Evolutionary conservation across 2,329 filamentous ascomycete genomes (phyloP), one percentile per base, ranked within the genome.

Genomic region (Plectosphaerella sp.): DNA sequence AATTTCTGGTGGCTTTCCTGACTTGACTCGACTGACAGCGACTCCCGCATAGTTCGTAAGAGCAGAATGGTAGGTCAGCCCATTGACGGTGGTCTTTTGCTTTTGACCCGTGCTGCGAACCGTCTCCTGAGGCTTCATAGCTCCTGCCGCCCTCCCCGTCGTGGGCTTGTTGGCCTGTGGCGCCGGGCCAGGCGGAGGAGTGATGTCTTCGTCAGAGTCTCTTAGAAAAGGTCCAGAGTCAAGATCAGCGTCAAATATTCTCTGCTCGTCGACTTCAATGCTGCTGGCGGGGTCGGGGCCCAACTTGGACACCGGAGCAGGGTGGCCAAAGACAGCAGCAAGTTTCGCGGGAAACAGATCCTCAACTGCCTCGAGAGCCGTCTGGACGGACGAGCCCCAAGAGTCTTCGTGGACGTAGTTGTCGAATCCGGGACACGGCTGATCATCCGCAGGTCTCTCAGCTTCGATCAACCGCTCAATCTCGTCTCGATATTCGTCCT

Each of bases 291-390:
- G 68, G 16, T 66, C 58, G 5, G 60, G 54, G 47, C 72, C 67
- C 1, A 60, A 54, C 5, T 60, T 61, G 6, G 59, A 49, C 8
- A 61, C 52, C 10, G 63, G 62, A 2, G 64, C 64, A 5, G 70
- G 58, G 10, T 75, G 54, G 1, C 75, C 76, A 5, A 83, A 64
- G 3, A 67, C 70, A n/a, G 72, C 71, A 15, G 70, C 64, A 20
- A 91, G 68, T 47, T 83, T 88, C 18, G 81, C 77, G 0, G 89
- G 87, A 64, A 88, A 96, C 15, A 99, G 75, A 64, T 97, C 93
- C 64, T 92, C 87, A 1, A 97, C 86, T 49, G 93, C 92, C 62
- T 96, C 83, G 39, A 96, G 69, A 2, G 84, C 81, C 1, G 93
- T 96, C 59, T 86, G 87, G n/a, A 97, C 74, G 3, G 71, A 70